Percentiles rank a stretch among this genome's conserved stretches.
Evolutionary conservation across 352 stramenopile genomes (phyloP).

Genomic region (Stramenopiles sp.): DNA sequence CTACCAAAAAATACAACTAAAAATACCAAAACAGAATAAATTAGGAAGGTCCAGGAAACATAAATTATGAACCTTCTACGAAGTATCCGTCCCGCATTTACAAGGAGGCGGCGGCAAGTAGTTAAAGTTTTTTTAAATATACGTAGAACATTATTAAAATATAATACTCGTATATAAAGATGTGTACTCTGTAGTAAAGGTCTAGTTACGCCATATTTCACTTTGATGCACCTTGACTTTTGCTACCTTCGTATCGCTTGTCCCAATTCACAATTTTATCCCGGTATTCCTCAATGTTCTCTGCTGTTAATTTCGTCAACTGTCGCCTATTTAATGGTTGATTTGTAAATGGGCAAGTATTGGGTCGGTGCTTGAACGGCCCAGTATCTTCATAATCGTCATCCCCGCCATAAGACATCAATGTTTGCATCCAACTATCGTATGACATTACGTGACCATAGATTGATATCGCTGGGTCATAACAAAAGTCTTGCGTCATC

Average conservation of each 20-base stretch:
- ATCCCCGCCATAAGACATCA: conserved; percentile 16
- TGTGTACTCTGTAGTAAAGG: no score
- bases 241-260: background rate
- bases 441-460: conserved; percentile 29
- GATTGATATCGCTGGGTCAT: conserved; percentile 25
- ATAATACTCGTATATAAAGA: no score
- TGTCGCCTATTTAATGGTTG: conserved; percentile 23
- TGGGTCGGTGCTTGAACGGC: conserved; percentile 13
- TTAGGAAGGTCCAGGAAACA: no score
- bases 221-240: no score
- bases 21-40: no score
- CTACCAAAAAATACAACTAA: no score
- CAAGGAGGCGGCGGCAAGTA: no score
- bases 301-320: conserved; percentile 21
- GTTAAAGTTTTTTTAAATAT: no score
- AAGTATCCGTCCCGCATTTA: no score
- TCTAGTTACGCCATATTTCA: no score
- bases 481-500: conserved; percentile 24
- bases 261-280: conserved; percentile 20
- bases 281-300: conserved; percentile 25
- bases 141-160: no score
- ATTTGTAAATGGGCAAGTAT: conserved; percentile 28
- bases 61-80: no score
- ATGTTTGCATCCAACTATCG: conserved; percentile 24
- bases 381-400: background rate